Evolutionary conservation across 129 eudicot species (phyloP), one percentile per base, ranked within the genome.

Genomic region (Chrysanthemum seticuspe): DNA sequence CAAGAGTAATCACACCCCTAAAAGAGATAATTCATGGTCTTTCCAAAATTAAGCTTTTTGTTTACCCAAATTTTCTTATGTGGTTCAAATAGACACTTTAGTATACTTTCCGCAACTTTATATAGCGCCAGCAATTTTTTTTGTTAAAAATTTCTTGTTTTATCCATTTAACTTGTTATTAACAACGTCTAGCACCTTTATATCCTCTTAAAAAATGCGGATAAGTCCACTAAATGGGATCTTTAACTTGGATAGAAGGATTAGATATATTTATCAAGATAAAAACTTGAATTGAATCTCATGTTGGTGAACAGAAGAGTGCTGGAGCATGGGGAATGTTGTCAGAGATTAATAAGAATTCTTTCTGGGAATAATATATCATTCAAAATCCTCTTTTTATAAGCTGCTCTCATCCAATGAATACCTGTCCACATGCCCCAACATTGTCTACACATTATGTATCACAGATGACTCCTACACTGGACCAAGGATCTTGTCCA

Each of bases 401-500:
- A 77, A 70, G 53, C 64, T 62, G 57, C 63, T 77, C 29, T 61
- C 71, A 40, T 69, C 82, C 82, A 78, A 71, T 71, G 62, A 71
- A 78, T 64, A 67, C 21, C 45, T 71, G 67, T n/a, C 68, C 82
- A 78, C 77, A 78, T 78, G 78, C 23, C 68, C 66, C 73, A 64
- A 49, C 62, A 71, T 71, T 71, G 77, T 71, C 82, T 78, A 62
- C 19, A 62, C 66, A 36, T 36, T 6, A 36, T 36, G 44, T 36
- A 36, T 36, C 44, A 36, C 44, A 36, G 44, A 36, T 36, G 62
- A 61, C 18, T 10, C 70, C 59, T 3, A 57, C 25, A 3, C 18
- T 59, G 75, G 76, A 71, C 76, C 81, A 70, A 53, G 76, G 77
- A 78, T 78, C 72, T 62, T 51, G 80, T 76, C 77, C 74, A 76